phyloP scores from a whole-genome alignment of 1,284 basidiomycete species.

The Grifola frondosa region DNA sequence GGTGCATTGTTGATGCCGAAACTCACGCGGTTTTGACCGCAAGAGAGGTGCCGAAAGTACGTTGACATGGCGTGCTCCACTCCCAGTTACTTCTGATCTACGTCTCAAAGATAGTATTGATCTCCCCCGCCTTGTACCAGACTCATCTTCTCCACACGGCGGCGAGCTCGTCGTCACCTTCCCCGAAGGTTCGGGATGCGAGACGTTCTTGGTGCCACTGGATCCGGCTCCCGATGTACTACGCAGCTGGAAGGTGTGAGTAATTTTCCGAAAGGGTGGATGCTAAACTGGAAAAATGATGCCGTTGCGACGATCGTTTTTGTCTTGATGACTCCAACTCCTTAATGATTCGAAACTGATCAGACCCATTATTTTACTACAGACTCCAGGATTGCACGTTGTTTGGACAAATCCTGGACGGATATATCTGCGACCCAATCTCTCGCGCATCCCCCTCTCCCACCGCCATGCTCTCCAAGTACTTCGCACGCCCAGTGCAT shows the following conservation, averaged over 20 bases:
- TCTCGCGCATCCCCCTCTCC: slow-evolving; percentile 35
- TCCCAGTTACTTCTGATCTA: neutral
- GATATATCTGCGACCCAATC: slow-evolving; percentile 56
- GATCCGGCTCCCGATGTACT: slow-evolving; percentile 49
- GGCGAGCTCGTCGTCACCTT: slow-evolving; percentile 56
- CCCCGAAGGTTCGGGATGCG: slow-evolving; percentile 54
- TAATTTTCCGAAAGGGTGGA: too few species aligned
- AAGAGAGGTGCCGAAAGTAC: slow-evolving; percentile 58
- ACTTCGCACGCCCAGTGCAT: slow-evolving; percentile 57
- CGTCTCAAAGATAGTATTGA: slow-evolving; percentile 61
- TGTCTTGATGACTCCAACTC: too few species aligned
- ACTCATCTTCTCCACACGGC: slow-evolving; percentile 43
- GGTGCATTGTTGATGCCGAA: slow-evolving; percentile 61
- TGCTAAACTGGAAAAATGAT: too few species aligned
- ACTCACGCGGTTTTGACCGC: slow-evolving; percentile 61
- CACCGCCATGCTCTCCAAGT: slow-evolving; percentile 56
- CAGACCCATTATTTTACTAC: neutral
- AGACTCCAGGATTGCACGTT: slow-evolving; percentile 57
- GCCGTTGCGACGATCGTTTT: too few species aligned
- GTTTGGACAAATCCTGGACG: slow-evolving; percentile 54
- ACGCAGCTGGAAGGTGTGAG: slow-evolving; percentile 56
- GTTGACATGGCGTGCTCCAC: slow-evolving; percentile 8
- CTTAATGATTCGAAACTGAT: too few species aligned
- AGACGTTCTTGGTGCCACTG: slow-evolving; percentile 57
- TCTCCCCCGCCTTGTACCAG: slow-evolving; percentile 54